These are phyloP conservation scores for Zanthoxylum bungeanum DNA, from an alignment of 345 rosid genomes.

Conservation along the genomic window DNA sequence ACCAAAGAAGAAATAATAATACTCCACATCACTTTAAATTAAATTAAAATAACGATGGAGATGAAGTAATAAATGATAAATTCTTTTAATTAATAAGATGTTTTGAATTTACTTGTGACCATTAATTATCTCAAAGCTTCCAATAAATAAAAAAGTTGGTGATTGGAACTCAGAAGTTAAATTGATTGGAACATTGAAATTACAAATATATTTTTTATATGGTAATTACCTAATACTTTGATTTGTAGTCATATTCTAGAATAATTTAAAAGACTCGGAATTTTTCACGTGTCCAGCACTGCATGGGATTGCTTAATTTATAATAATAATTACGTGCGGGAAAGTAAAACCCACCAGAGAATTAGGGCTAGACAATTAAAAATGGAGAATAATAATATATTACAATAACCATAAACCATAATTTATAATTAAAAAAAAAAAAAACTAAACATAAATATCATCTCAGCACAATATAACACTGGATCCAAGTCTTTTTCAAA, in stretches of 20 bases:
- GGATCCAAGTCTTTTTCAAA: background rate
- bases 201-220: background rate
- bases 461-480: too few species aligned
- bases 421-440: conserved; percentile 4
- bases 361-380: background rate
- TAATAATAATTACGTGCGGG: conserved; percentile 1
- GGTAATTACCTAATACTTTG: conserved; percentile 18
- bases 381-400: too few species aligned
- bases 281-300: background rate
- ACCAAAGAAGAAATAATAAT: too few species aligned
- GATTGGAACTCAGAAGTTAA: background rate
- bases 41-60: too few species aligned
- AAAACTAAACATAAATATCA: too few species aligned
- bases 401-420: too few species aligned
- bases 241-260: conserved; percentile 15
- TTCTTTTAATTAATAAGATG: background rate
- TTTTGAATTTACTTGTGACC: background rate
- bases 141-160: background rate
- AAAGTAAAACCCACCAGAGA: conserved; percentile 5
- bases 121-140: background rate
- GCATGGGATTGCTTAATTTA: background rate
- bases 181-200: background rate
- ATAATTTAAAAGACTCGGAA: background rate
- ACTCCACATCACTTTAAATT: too few species aligned
- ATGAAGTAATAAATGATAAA: too few species aligned